phyloP scores from a whole-genome alignment of 2,329 filamentous ascomycete genomes.

The Dothideomycetes sp. region DNA sequence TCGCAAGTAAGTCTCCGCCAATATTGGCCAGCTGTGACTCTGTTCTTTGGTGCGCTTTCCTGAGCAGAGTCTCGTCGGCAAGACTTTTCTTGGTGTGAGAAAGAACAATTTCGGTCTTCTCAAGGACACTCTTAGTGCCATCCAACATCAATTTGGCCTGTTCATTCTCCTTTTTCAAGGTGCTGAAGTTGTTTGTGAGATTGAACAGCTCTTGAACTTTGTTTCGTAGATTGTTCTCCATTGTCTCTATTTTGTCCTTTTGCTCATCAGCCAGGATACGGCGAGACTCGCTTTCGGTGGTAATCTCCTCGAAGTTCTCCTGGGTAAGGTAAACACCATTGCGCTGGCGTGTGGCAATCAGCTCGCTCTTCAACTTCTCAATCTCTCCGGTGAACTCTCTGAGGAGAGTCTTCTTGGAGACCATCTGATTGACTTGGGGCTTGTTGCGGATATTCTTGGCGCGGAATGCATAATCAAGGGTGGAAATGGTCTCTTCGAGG shows the following conservation, averaged over 20 bases:
- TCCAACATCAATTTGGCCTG: slow-evolving; percentile 60
- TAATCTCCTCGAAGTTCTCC: slow-evolving; percentile 83
- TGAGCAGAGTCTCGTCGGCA: slow-evolving; percentile 65
- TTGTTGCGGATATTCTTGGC: slow-evolving; percentile 99
- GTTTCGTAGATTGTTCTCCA: slow-evolving; percentile 82
- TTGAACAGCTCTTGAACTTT: slow-evolving; percentile 88
- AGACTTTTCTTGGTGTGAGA: slow-evolving; percentile 64
- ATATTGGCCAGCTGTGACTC: slow-evolving; percentile 66
- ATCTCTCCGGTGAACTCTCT: slow-evolving; percentile 87
- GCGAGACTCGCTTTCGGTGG: slow-evolving; percentile 80
- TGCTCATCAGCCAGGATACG: slow-evolving; percentile 89
- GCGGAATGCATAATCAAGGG: slow-evolving; percentile 91
- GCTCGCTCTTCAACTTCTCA: slow-evolving; percentile 84
- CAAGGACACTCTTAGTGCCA: slow-evolving; percentile 68
- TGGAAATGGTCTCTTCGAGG: slow-evolving; percentile 95
- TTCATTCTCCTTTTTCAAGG: slow-evolving; percentile 82
- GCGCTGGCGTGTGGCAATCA: slow-evolving; percentile 83
- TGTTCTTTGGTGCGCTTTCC: slow-evolving; percentile 76
- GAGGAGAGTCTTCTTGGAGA: slow-evolving; percentile 87
- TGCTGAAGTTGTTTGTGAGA: slow-evolving; percentile 77
- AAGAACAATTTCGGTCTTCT: slow-evolving; percentile 79
- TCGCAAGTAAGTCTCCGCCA: slow-evolving; percentile 65
- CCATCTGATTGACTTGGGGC: slow-evolving; percentile 82
- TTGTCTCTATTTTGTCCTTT: slow-evolving; percentile 77
- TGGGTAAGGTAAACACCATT: slow-evolving; percentile 92